Percentiles rank a stretch among this genome's conserved stretches.
These are phyloP conservation scores for Dothiorella sarmentorum DNA, from an alignment of 2,329 filamentous ascomycete genomes.

Conservation along the genomic window DNA sequence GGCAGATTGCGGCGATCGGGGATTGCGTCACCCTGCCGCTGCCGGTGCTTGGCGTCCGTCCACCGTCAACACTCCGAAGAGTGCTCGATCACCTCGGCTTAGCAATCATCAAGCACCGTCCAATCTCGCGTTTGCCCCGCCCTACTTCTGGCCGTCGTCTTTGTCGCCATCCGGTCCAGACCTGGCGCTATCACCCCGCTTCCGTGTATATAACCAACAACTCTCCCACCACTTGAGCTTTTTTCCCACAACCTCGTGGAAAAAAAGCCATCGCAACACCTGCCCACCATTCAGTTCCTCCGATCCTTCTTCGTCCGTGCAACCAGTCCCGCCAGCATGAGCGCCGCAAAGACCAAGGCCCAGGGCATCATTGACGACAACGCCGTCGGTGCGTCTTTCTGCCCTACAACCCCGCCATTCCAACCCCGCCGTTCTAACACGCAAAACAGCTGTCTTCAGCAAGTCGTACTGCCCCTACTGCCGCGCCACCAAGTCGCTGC, in stretches of 20 bases:
- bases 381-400: constrained; percentile 66
- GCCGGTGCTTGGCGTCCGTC: neutral
- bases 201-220: neutral
- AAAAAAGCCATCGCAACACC: neutral
- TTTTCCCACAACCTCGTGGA: neutral
- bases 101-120: too few species aligned
- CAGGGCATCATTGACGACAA: constrained; percentile 87
- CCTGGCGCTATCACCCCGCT: constrained; percentile 10
- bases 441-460: constrained; percentile 75
- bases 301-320: constrained; percentile 66
- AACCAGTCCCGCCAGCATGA: constrained; percentile 65
- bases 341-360: constrained; percentile 77
- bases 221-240: neutral
- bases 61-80: neutral
- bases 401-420: neutral
- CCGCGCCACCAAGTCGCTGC: constrained; percentile 69
- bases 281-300: constrained; percentile 62
- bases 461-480: constrained; percentile 98
- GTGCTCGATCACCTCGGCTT: neutral
- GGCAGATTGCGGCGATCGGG: too few species aligned
- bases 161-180: constrained; percentile 13
- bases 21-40: constrained; percentile 9
- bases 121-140: constrained; percentile 1
- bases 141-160: neutral
- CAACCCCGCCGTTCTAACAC: neutral